Evolutionary conservation across 202 grass and related monocot species (phyloP).

Genomic region (Musa balbisiana): DNA sequence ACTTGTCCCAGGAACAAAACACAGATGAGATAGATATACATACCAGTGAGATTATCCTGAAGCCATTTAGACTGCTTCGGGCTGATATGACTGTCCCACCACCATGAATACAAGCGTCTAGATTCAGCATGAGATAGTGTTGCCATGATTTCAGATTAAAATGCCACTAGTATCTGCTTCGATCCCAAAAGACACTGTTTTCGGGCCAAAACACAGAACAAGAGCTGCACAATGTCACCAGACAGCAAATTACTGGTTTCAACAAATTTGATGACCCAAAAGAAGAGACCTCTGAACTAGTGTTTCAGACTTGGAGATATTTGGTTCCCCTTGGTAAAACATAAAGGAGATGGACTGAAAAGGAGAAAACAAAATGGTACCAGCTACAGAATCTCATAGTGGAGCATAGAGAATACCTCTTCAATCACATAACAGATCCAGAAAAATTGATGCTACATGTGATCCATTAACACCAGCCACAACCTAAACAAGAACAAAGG

Average conservation of each 20-base stretch:
- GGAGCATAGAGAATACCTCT: not conserved
- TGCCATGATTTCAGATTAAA: constrained; percentile 41
- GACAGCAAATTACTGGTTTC: not conserved
- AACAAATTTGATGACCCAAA: not conserved
- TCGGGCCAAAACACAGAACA: constrained; percentile 5
- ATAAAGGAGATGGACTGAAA: not conserved
- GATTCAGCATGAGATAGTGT: constrained; percentile 48
- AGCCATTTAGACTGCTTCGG: constrained; percentile 98
- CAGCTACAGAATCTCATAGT: not conserved
- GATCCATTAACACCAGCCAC: not conserved
- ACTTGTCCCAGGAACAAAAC: not conserved
- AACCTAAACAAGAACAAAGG: not conserved
- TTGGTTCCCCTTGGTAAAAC: not conserved
- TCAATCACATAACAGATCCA: not conserved
- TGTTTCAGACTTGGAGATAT: not conserved
- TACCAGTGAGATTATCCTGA: constrained; percentile 80
- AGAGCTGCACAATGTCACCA: not conserved
- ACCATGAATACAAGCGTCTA: constrained; percentile 54
- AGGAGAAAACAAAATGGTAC: not conserved
- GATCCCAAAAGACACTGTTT: constrained; percentile 1
- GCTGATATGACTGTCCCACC: constrained; percentile 83
- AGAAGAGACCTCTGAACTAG: not conserved
- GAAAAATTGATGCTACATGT: not conserved
- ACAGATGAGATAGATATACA: constrained; percentile 9
- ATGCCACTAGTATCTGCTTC: not conserved